Percentiles rank a stretch among this genome's conserved stretches.
These are phyloP conservation scores for Apophysomyces ossiformis DNA, from an alignment of 371 early-diverging fungal species.

Conservation along the genomic window DNA sequence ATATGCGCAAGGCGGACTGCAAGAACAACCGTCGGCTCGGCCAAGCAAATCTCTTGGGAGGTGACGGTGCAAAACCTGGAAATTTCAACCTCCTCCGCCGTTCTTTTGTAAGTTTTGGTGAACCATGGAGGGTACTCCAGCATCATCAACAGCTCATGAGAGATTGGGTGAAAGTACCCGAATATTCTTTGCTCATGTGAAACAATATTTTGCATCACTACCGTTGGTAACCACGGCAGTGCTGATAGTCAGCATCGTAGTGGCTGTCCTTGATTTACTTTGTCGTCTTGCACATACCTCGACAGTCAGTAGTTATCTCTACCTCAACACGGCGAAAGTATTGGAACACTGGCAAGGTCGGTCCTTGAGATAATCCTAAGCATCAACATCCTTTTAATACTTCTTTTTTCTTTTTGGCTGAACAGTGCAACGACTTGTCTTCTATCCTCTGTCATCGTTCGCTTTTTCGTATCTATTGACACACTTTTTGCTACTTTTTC, in stretches of 20 bases:
- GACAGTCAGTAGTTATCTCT: background rate
- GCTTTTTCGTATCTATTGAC: conserved; percentile 20
- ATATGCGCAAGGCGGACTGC: no score
- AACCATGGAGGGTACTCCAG: background rate
- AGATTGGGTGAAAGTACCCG: conserved; percentile 25
- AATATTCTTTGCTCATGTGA: conserved; percentile 24
- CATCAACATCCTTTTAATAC: background rate
- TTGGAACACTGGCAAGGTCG: conserved; percentile 16
- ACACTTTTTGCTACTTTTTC: conserved; percentile 23
- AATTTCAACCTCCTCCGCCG: background rate
- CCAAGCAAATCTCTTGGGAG: no score
- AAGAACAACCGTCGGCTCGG: no score
- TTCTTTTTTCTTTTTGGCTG: background rate
- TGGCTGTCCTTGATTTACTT: conserved; percentile 14
- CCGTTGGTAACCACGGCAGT: conserved; percentile 17
- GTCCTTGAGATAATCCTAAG: no score
- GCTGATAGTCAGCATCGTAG: conserved; percentile 3
- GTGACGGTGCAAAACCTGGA: no score
- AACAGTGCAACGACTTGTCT: conserved; percentile 23
- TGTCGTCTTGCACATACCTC: background rate
- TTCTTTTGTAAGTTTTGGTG: background rate
- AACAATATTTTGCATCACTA: conserved; percentile 21
- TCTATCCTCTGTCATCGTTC: conserved; percentile 25
- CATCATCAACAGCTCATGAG: background rate
- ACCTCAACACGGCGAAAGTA: conserved; percentile 6